These are phyloP conservation scores for Ormosia emarginata DNA, from an alignment of 306 rosid species.

Conservation along the genomic window DNA sequence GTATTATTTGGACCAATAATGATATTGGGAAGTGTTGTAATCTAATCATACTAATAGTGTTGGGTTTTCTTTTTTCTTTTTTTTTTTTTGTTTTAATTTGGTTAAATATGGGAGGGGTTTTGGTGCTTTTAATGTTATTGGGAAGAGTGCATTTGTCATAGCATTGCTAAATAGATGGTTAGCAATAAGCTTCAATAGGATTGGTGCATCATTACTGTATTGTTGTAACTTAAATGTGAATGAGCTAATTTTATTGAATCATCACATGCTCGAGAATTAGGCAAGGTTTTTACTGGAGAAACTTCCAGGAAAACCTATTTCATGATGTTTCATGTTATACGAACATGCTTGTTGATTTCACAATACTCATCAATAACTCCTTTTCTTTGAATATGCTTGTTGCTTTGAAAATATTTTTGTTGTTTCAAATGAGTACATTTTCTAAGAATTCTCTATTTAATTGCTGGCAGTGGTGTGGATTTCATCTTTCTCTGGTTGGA, in stretches of 20 bases:
- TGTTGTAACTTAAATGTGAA: slow-evolving; percentile 17
- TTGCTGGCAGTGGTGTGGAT: not conserved
- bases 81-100: not conserved
- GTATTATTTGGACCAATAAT: slow-evolving; percentile 26
- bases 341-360: not conserved
- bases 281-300: not conserved
- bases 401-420: not conserved
- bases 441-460: not conserved
- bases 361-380: not conserved
- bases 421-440: not conserved
- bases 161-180: slow-evolving; percentile 24
- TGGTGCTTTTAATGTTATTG: slow-evolving; percentile 18
- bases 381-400: not conserved
- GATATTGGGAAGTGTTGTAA: slow-evolving; percentile 23
- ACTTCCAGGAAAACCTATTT: not conserved
- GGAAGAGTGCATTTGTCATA: slow-evolving; percentile 7
- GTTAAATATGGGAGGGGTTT: slow-evolving; percentile 20
- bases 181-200: slow-evolving; percentile 32
- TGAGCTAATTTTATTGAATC: slow-evolving; percentile 11
- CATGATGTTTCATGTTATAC: not conserved
- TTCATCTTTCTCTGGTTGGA: not conserved
- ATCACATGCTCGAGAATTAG: not conserved
- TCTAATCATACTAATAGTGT: slow-evolving; percentile 10
- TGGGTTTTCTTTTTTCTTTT: not conserved
- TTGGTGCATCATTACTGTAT: slow-evolving; percentile 23